Base-by-base conservation (phyloP, 1,284 basidiomycete species). In the Stereum hirsutum region DNA sequence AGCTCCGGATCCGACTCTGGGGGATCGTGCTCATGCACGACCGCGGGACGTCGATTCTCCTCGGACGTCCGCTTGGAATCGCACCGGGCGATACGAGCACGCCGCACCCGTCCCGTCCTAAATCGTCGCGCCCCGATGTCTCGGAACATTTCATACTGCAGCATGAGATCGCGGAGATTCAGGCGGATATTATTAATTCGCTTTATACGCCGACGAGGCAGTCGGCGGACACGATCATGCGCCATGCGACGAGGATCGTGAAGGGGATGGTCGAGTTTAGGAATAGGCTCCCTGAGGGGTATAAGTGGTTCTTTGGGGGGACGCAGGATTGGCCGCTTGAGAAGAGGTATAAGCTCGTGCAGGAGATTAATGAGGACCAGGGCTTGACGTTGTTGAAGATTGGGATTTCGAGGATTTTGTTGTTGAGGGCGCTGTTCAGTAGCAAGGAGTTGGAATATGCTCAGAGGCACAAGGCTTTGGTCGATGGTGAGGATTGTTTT, bases 121-220 rank as follows among this genome's bases (percentile, higher is more conserved):
- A 71, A 45, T 63, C 65, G 10, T 57, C 58, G 12, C 63, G 63
- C 39, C 61, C 50, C 41, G 66, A 65, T 42, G 63, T 79, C 48
- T 83, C 81, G 2, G 81, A 84, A 49, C 83, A 89, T 54, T 88
- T 87, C 55, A 67, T 79, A 39, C 62, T 78, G 14, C 83, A 79
- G 20, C 72, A 76, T 35, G 77, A 80, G 12, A 69, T 88, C 41
- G 78, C 80, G 17, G 81, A 86, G 48, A 85, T 89, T 43, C 87
- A 89, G 49, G 86, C 85, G 2, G 86, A 89, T 50, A 86, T 89
- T 47, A 83, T 89, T 63, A 86, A 84, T 55, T 84, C 82, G 4
- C 68, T 89, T 12, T 89, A 89, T 57, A 71, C 77, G 4, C 85
- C 87, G 0, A 76, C 76, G 12, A 70, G 70, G 34, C 80, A 81